Conservation (phyloP, 768 basidiomycete species). For the Russula sp. region DNA sequence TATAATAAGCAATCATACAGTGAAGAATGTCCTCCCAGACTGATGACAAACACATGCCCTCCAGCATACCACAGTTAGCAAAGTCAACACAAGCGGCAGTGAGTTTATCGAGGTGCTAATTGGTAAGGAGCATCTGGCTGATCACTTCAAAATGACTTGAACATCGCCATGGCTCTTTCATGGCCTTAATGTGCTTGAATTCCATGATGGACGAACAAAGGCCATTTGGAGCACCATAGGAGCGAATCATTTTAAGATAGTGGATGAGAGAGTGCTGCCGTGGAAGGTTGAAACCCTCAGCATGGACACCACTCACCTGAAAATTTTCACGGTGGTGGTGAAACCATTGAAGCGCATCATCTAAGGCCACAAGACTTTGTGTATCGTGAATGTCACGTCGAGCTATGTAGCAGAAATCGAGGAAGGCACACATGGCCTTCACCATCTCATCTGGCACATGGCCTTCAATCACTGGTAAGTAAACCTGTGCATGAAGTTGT, state of each 20-base stretch:
- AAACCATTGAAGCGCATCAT: constrained; percentile 13
- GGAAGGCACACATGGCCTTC: constrained; percentile 15
- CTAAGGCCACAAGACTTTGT: neutral
- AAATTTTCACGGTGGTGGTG: neutral
- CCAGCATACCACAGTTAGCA: neutral
- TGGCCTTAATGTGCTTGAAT: neutral
- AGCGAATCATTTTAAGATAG: neutral
- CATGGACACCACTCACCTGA: neutral
- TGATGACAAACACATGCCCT: too few relatives aligned
- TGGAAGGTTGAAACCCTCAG: neutral
- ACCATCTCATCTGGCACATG: constrained; percentile 15
- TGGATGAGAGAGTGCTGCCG: neutral
- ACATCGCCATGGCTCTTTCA: neutral
- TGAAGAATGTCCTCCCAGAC: too few relatives aligned
- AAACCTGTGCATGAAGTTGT: constrained; percentile 19
- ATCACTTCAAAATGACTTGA: neutral
- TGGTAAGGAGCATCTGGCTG: neutral
- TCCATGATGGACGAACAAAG: neutral
- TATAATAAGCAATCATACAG: too few relatives aligned
- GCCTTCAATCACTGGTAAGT: constrained; percentile 19
- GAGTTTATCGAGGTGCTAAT: neutral
- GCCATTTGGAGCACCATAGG: neutral
- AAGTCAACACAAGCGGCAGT: neutral
- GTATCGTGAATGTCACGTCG: constrained; percentile 6
- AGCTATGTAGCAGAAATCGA: constrained; percentile 28